These are phyloP conservation scores for Leccinum aurantiacum DNA, from an alignment of 768 basidiomycete species.

Conservation along the genomic window DNA sequence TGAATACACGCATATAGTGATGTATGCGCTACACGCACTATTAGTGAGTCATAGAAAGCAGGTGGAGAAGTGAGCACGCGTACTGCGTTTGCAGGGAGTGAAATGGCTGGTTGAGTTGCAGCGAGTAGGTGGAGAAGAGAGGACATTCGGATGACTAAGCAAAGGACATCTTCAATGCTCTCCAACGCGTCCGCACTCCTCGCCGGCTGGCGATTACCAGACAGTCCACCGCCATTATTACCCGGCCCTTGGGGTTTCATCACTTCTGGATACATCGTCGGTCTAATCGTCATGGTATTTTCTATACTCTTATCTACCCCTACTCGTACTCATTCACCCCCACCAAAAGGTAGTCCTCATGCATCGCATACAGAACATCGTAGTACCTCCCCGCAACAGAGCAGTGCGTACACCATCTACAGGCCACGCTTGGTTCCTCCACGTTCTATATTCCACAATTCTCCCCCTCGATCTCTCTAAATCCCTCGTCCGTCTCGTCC, in stretches of 20 bases:
- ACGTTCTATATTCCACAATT: slow-evolving; percentile 37
- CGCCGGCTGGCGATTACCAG: slow-evolving; percentile 20
- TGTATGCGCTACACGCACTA: slow-evolving; percentile 42
- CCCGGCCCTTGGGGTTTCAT: slow-evolving; percentile 73
- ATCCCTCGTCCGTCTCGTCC: slow-evolving; percentile 53
- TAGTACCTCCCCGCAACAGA: slow-evolving; percentile 58
- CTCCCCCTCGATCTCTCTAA: slow-evolving; percentile 61
- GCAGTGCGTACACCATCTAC: slow-evolving; percentile 20
- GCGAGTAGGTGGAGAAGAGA: slow-evolving; percentile 26
- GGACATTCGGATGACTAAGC: slow-evolving; percentile 30
- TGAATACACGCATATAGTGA: not conserved
- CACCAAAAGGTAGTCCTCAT: slow-evolving; percentile 58
- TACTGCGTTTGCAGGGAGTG: slow-evolving; percentile 46
- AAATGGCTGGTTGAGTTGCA: slow-evolving; percentile 48
- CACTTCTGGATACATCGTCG: slow-evolving; percentile 70
- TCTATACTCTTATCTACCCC: not conserved
- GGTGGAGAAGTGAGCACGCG: slow-evolving; percentile 55
- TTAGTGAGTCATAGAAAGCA: slow-evolving; percentile 53
- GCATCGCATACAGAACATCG: slow-evolving; percentile 76
- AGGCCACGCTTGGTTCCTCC: slow-evolving; percentile 23
- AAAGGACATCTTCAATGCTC: not conserved
- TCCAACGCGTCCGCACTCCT: slow-evolving; percentile 20
- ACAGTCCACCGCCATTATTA: slow-evolving; percentile 22
- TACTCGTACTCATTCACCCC: not conserved
- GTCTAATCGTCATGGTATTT: slow-evolving; percentile 62